These are phyloP conservation scores for Pleurotus giganteus DNA, from an alignment of 768 basidiomycete species.

Conservation along the genomic window DNA sequence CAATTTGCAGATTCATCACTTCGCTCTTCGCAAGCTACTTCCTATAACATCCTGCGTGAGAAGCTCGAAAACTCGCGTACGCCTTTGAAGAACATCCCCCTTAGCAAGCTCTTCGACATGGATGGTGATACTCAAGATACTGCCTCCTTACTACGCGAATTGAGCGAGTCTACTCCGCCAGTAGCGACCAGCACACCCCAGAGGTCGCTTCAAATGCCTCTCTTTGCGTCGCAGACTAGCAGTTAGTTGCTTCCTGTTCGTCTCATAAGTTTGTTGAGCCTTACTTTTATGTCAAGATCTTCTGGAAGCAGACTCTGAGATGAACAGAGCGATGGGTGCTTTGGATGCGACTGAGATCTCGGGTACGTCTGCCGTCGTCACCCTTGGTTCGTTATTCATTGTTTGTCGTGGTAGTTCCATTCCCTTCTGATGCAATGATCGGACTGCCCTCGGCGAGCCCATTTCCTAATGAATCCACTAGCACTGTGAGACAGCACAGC, in stretches of 20 bases:
- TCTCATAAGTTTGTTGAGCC: conserved; percentile 8
- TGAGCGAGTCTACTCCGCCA: conserved; percentile 42
- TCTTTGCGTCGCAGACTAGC: conserved; percentile 58
- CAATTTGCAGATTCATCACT: conserved; percentile 26
- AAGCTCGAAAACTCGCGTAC: conserved; percentile 38
- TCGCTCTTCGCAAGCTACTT: conserved; percentile 41
- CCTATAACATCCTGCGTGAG: conserved; percentile 46
- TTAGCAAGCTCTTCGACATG: conserved; percentile 4
- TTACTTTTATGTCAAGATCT: conserved; percentile 44
- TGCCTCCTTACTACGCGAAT: conserved; percentile 33
- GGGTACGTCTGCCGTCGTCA: conserved; percentile 26
- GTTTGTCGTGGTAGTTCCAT: background rate
- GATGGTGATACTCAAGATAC: conserved; percentile 35
- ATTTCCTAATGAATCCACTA: background rate
- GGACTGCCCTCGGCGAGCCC: background rate
- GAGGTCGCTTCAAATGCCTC: conserved; percentile 55
- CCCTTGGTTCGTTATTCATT: background rate
- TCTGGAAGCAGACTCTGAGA: conserved; percentile 60
- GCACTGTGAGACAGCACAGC: background rate
- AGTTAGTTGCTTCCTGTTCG: conserved; percentile 16
- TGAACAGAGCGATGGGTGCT: conserved; percentile 62
- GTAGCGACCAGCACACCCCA: conserved; percentile 56
- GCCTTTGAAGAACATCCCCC: conserved; percentile 33
- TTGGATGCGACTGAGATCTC: conserved; percentile 48
- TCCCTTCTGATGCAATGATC: background rate